Conservation (phyloP, 2,329 filamentous ascomycete species). For the Aureobasidium namibiae region DNA sequence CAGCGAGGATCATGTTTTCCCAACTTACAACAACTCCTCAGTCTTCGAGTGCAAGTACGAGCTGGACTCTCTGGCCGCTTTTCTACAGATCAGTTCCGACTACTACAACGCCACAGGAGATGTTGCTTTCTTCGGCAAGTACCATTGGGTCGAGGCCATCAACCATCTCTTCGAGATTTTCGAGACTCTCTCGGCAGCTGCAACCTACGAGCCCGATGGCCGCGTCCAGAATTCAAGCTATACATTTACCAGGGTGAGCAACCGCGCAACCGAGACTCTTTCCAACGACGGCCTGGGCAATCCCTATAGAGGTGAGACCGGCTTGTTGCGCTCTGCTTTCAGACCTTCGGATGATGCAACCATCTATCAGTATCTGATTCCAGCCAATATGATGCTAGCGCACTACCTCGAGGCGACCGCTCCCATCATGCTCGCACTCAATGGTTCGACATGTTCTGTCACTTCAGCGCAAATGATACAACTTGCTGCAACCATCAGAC, state of each 20-base stretch:
- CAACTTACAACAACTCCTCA: constrained; percentile 33
- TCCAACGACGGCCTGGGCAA: constrained; percentile 47
- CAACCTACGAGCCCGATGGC: constrained; percentile 41
- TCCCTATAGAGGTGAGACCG: constrained; percentile 40
- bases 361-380: constrained; percentile 43
- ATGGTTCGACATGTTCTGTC: constrained; percentile 35
- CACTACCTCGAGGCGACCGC: constrained; percentile 49
- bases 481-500: constrained; percentile 41
- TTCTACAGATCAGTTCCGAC: constrained; percentile 40
- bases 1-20: constrained; percentile 34
- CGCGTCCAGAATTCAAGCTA: constrained; percentile 37
- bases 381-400: constrained; percentile 63
- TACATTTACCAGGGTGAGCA: constrained; percentile 36
- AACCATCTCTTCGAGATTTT: constrained; percentile 35
- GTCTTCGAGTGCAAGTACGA: constrained; percentile 50
- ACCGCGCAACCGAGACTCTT: constrained; percentile 39
- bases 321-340: constrained; percentile 42
- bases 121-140: constrained; percentile 39
- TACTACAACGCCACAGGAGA: constrained; percentile 45
- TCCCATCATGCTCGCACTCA: constrained; percentile 45
- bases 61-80: constrained; percentile 44
- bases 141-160: constrained; percentile 38
- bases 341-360: constrained; percentile 43
- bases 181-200: constrained; percentile 31
- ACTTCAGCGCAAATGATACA: constrained; percentile 49